These are phyloP conservation scores for Dactylellina cionopaga DNA, from an alignment of 2,329 filamentous ascomycete species.

Conservation along the genomic window DNA sequence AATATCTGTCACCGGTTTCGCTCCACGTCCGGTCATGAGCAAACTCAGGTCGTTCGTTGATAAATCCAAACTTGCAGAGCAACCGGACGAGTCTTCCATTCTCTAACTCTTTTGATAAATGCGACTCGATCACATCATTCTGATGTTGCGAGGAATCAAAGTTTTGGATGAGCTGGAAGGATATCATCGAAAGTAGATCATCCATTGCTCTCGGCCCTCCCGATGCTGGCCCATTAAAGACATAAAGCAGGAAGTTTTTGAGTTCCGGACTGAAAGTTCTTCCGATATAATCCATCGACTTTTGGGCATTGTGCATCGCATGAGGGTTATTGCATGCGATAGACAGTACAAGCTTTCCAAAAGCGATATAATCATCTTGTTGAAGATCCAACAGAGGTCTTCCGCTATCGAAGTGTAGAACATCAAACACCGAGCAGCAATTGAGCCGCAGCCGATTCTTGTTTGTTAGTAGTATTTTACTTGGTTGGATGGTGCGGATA, in stretches of 20 bases:
- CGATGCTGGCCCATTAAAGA: conserved; percentile 73
- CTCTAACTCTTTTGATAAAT: conserved; percentile 83
- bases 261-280: conserved; percentile 81
- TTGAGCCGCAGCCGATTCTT: conserved; percentile 90
- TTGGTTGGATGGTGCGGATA: conserved; percentile 84
- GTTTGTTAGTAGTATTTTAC: conserved; percentile 87
- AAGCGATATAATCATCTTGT: conserved; percentile 83
- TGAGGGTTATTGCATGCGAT: conserved; percentile 76
- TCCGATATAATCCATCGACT: conserved; percentile 78
- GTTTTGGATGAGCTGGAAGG: conserved; percentile 76
- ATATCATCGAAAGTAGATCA: conserved; percentile 79
- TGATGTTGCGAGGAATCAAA: conserved; percentile 83
- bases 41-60: conserved; percentile 90
- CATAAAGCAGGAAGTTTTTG: conserved; percentile 81
- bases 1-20: conserved; percentile 90
- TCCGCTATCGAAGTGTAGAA: conserved; percentile 80
- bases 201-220: conserved; percentile 76
- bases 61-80: conserved; percentile 81
- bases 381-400: conserved; percentile 79
- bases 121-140: conserved; percentile 77
- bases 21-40: conserved; percentile 83
- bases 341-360: conserved; percentile 84
- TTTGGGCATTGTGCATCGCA: conserved; percentile 71
- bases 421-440: conserved; percentile 88
- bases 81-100: conserved; percentile 86